A percentile compares a stretch with the other conserved stretches of the same genome.
Evolutionary conservation across 2,329 filamentous ascomycete genomes (phyloP).

Genomic region (Gremmenia infestans): DNA sequence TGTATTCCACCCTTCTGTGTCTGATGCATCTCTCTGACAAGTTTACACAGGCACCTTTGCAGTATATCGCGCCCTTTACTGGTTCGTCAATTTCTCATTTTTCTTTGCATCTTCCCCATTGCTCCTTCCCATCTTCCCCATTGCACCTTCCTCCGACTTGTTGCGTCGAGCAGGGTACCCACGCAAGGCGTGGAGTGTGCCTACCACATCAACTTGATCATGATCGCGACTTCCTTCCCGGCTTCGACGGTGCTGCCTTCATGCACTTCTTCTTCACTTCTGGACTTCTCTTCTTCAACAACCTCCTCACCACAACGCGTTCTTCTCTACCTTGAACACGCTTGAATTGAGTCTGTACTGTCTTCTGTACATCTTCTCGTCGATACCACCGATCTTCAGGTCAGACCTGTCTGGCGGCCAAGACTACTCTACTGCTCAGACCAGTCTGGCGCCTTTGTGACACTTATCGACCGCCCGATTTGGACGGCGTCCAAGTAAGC

Average conservation of each 20-base stretch:
- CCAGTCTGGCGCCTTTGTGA: not conserved
- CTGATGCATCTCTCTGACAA: not conserved
- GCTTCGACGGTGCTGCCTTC: not conserved
- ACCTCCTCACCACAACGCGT: not conserved
- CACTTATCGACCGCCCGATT: not conserved
- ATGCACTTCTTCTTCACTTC: not conserved
- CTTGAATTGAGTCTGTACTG: not conserved
- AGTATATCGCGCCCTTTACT: conserved; percentile 93
- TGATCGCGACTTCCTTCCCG: not conserved
- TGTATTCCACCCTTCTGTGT: not conserved
- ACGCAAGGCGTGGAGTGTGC: conserved; percentile 3
- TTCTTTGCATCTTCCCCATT: not conserved
- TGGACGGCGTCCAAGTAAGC: not conserved
- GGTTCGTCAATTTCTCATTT: not conserved
- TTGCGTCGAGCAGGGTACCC: not conserved
- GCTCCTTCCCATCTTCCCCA: not conserved
- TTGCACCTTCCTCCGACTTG: not conserved
- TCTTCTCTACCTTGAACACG: not conserved
- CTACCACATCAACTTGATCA: not conserved
- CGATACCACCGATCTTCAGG: not conserved
- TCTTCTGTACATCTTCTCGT: not conserved
- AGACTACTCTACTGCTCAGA: too few relatives aligned
- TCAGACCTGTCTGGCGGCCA: too few relatives aligned
- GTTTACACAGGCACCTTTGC: conserved; percentile 57
- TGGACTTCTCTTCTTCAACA: not conserved